A percentile compares a stretch with the other conserved stretches of the same genome.
phyloP scores from a whole-genome alignment of 1,284 basidiomycete genomes.

The Tausonia pullulans region DNA sequence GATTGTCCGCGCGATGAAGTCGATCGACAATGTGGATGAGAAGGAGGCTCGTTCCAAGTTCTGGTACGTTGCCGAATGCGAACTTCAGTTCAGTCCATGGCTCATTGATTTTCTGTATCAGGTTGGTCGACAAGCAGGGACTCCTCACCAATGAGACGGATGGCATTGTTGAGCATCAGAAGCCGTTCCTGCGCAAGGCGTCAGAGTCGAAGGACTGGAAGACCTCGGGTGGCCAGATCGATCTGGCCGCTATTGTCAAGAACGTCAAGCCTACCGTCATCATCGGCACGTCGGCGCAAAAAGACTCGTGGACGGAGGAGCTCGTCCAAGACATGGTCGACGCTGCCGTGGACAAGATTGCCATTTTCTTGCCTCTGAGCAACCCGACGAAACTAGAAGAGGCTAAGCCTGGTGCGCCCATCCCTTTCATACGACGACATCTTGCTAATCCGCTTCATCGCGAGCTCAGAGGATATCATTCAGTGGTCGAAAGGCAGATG shows the following conservation, averaged over 20 bases:
- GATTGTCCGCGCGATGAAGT: neutral
- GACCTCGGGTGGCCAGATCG: conserved; percentile 40
- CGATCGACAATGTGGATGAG: conserved; percentile 7
- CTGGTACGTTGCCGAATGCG: conserved; percentile 31
- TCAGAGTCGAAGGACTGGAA: conserved; percentile 31
- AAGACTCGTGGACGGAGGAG: conserved; percentile 39
- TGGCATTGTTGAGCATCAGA: conserved; percentile 26
- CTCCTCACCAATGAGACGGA: conserved; percentile 38
- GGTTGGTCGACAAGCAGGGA: conserved; percentile 38
- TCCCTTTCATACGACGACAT: neutral
- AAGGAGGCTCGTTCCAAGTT: conserved; percentile 54
- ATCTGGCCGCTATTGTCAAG: conserved; percentile 56
- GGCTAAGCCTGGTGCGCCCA: conserved; percentile 38
- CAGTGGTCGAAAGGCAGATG: conserved; percentile 67
- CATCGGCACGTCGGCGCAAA: neutral
- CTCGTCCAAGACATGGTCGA: conserved; percentile 54
- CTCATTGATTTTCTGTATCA: too few relatives aligned
- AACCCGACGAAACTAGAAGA: conserved; percentile 65
- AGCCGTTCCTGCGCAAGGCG: conserved; percentile 42
- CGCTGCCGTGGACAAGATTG: conserved; percentile 24
- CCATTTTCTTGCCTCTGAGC: conserved; percentile 68
- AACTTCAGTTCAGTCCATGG: too few relatives aligned
- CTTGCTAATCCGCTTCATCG: conserved; percentile 14
- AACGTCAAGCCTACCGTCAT: conserved; percentile 57
- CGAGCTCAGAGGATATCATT: conserved; percentile 44